Base-by-base conservation (phyloP, 2,329 filamentous ascomycete genomes). In the Aspergillus tamarii region DNA sequence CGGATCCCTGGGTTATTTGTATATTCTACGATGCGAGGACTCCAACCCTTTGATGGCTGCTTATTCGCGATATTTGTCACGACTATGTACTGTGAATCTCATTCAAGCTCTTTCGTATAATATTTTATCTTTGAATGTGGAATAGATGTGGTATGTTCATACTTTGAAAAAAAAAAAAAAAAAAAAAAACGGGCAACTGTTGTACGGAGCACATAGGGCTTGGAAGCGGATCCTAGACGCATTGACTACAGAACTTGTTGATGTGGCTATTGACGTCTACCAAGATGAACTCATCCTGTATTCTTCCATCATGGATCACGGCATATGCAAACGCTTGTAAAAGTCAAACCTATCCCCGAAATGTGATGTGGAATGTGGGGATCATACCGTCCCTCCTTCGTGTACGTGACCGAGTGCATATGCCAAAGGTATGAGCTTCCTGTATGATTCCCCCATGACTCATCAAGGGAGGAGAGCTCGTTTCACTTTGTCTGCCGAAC, bases 21-120 rank as follows among this genome's bases (percentile, higher is more conserved):
- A 61, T 60, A 63, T 50, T 62, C 43, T 48, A 46, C 34, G 21
- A 21, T 28, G 34, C 59, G 39, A 59, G n/a, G 45, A 61, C 54
- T 28, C 60, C 57, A 59, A 45, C 32, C 62, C 45, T 64, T 16
- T 50, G 46, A 43, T 57, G 62, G 57, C 48, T 32, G 30, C 21
- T 59, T 23, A 26, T 58, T 56, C 6, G 56, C 48, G 39, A 21
- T 55, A 48, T 41, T 55, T 63, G 56, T 55, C 59, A 63, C 55
- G 64, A 61, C 36, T 61, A 36, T 64, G 56, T 67, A 52, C 34
- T 34, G 43, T 60, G 45, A 63, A 26, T 59, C 50, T 48, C 36
- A 50, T 54, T 58, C 30, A 54, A 55, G 58, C 43, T 58, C 58
- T 57, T 39, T 34, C 45, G n/a, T 45, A 43, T 46, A 45, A n/a